Evolutionary conservation across 768 basidiomycete genomes (phyloP).

Genomic region (Hericium erinaceus): DNA sequence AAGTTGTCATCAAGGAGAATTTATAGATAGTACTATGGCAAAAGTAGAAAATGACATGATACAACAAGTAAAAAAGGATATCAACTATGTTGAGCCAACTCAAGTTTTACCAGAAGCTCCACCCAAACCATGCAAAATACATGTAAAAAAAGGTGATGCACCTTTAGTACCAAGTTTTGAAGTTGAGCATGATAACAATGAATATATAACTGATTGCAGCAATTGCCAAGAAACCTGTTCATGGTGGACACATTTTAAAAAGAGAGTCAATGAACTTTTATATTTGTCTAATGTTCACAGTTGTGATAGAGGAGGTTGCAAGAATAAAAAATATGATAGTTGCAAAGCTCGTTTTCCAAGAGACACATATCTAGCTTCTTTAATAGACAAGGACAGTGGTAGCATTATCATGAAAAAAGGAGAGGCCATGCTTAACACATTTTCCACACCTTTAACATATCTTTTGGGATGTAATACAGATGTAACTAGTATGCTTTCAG

Average conservation of each 20-base stretch:
- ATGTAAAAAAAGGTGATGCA: too few relatives aligned
- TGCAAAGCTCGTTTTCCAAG: slow-evolving; percentile 31
- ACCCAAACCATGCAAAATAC: too few relatives aligned
- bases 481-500: slow-evolving; percentile 28
- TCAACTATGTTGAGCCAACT: too few relatives aligned
- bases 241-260: slow-evolving; percentile 1
- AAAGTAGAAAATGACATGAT: not conserved
- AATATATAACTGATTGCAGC: not conserved
- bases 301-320: slow-evolving; percentile 17
- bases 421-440: slow-evolving; percentile 30
- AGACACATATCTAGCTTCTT: slow-evolving; percentile 15
- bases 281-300: slow-evolving; percentile 4
- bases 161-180: too few relatives aligned
- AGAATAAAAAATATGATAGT: slow-evolving; percentile 18
- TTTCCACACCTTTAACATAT: slow-evolving; percentile 23
- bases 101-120: too few relatives aligned
- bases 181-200: too few relatives aligned
- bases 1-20: slow-evolving; percentile 9
- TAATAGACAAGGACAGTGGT: slow-evolving; percentile 22
- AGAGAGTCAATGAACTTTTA: slow-evolving; percentile 4
- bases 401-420: slow-evolving; percentile 20
- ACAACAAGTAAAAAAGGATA: too few relatives aligned
- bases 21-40: slow-evolving; percentile 1
- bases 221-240: not conserved
- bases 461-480: slow-evolving; percentile 30